Evolutionary conservation across 257 asterid genomes (phyloP), one percentile per base, ranked within the genome.

Genomic region (Ehretia macrophylla): DNA sequence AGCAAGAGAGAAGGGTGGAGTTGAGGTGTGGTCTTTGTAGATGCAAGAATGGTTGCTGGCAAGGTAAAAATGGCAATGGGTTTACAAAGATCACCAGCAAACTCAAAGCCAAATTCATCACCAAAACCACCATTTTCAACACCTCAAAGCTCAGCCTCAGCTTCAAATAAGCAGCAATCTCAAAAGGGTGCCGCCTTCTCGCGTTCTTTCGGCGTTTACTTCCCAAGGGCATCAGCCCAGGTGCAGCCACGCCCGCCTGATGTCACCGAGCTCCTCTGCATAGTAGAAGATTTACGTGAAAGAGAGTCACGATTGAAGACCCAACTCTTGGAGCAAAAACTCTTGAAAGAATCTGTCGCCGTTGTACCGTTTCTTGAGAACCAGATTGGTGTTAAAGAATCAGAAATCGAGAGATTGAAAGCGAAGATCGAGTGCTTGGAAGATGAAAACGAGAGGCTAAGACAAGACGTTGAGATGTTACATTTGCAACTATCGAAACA

Each of bases 201-300:
- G 12, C 91, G 96, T 38, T 76, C 94, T 0, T 89, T 86, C 35
- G 92, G 95, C 5, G 92, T 42, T 27, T 81, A 85, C 38, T 90
- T 90, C 66, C 97, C 97, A 0, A 85, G 96, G 60, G 23, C 96
- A 60, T 87, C 96, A 45, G 78, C 96, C 5, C 96, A 90, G 54
- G 97, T 90, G 37, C 97, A 87, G 82, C 97, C 97, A 5, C 92
- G 97, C 10, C 97, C 96, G 5, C 96, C 93, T 23, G 96, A 90
- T 64, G 91, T 84, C 45, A 22, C 93, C 6, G 95, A 90, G 54
- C 94, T 90, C 40, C 68, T 83, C 55, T 85, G 77, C 0, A 56
- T 82, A 0, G 88, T 85, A 8, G 95, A 85, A 59, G 84, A 80
- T 53, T 64, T 85, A 60, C 76, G 90, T 0, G 96, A 83, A 23